Conservation (phyloP, 2,329 filamentous ascomycete species). For the Microdochium nivale region DNA sequence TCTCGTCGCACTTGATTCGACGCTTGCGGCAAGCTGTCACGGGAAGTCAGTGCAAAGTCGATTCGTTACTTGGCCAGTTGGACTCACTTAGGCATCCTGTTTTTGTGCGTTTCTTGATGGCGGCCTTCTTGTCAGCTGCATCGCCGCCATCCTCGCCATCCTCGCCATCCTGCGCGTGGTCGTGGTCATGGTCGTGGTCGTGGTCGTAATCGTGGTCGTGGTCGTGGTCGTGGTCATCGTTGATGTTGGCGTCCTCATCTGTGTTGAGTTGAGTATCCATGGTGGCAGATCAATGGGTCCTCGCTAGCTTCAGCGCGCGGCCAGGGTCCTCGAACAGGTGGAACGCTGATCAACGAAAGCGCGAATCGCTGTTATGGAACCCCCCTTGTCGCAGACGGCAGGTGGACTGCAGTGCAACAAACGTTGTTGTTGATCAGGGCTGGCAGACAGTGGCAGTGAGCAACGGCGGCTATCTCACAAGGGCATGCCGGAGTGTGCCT, state of each 20-base stretch:
- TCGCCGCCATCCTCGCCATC: not conserved
- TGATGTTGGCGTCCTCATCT: not conserved
- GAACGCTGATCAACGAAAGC: no score
- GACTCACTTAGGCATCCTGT: conserved; percentile 19
- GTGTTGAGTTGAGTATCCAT: no score
- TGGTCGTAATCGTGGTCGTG: not conserved
- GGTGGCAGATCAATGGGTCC: no score
- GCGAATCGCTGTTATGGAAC: no score
- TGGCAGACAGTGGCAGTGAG: no score
- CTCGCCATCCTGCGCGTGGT: not conserved
- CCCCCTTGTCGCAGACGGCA: no score
- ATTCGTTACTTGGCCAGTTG: not conserved
- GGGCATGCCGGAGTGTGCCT: no score
- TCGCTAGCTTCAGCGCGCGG: no score
- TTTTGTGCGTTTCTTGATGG: conserved; percentile 15
- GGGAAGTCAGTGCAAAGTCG: not conserved
- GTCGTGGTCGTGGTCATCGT: not conserved
- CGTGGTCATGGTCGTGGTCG: not conserved
- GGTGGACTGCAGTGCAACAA: no score
- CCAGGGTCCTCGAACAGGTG: no score
- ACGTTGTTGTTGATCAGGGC: no score
- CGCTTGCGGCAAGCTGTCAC: conserved; percentile 75
- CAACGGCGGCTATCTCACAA: no score
- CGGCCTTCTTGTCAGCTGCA: not conserved
- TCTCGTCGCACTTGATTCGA: conserved; percentile 95